Conservation (phyloP, 768 basidiomycete genomes). For the Suillus paluster region DNA sequence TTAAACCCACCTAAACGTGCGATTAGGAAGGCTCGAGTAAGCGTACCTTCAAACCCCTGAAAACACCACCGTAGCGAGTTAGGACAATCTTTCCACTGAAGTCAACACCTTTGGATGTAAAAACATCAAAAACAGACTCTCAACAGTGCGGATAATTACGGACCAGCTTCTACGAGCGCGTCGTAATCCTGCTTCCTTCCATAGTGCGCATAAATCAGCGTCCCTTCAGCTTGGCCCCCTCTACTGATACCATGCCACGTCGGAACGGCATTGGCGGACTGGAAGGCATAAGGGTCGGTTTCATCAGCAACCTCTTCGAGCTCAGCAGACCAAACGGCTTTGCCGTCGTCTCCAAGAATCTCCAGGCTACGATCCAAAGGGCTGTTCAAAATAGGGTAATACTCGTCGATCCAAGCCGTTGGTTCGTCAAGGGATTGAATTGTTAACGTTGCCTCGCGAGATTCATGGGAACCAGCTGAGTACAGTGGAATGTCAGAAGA, state of each 20-base stretch:
- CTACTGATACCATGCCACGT: slow-evolving; percentile 74
- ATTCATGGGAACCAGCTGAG: slow-evolving; percentile 58
- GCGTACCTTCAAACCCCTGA: slow-evolving; percentile 69
- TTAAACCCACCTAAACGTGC: slow-evolving; percentile 9
- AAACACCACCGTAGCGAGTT: slow-evolving; percentile 60
- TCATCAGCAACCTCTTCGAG: slow-evolving; percentile 69
- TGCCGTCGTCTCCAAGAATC: slow-evolving; percentile 55
- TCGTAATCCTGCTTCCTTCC: slow-evolving; percentile 69
- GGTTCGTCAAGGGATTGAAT: slow-evolving; percentile 46
- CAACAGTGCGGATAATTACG: not conserved
- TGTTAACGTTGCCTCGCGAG: slow-evolving; percentile 54
- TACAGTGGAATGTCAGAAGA: slow-evolving; percentile 47
- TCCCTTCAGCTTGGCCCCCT: slow-evolving; percentile 68
- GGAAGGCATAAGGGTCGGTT: slow-evolving; percentile 64
- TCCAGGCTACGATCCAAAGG: slow-evolving; percentile 62
- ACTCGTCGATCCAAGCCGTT: slow-evolving; percentile 67
- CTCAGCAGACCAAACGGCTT: slow-evolving; percentile 59
- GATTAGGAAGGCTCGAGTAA: not conserved
- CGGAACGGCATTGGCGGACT: slow-evolving; percentile 58
- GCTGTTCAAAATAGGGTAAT: slow-evolving; percentile 77
- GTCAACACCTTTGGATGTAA: slow-evolving; percentile 50
- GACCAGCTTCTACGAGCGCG: slow-evolving; percentile 54
- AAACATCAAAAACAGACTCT: not conserved
- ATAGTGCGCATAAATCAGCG: slow-evolving; percentile 60
- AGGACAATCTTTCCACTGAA: slow-evolving; percentile 63